Percentiles rank a stretch among this genome's conserved stretches.
phyloP scores from a whole-genome alignment of 768 basidiomycete species.

The Boletus coccyginus region DNA sequence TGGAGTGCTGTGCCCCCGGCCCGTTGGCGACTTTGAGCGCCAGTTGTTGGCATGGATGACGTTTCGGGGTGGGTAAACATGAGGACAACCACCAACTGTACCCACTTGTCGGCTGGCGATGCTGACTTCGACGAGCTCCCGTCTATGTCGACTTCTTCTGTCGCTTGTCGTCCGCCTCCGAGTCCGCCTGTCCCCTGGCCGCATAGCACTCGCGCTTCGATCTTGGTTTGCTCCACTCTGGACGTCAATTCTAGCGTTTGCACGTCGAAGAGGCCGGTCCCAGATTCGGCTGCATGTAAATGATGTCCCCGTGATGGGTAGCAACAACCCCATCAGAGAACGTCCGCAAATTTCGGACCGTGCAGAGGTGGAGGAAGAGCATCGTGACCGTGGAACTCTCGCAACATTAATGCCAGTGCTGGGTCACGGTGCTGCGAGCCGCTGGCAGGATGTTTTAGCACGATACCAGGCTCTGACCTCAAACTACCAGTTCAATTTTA shows the following conservation, averaged over 20 bases:
- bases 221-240: not conserved
- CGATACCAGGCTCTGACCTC: not conserved
- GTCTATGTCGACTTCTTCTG: not conserved
- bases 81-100: not conserved
- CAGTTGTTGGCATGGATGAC: no score
- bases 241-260: not conserved
- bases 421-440: no score
- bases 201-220: conserved; percentile 1
- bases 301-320: not conserved
- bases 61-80: no score
- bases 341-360: not conserved
- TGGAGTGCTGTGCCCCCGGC: no score
- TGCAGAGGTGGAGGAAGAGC: not conserved
- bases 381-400: not conserved
- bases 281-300: not conserved
- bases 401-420: no score
- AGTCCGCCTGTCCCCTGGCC: not conserved
- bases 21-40: no score
- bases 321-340: not conserved
- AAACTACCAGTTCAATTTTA: not conserved
- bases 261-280: not conserved
- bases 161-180: conserved; percentile 1
- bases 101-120: not conserved
- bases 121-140: not conserved
- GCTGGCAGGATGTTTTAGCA: not conserved